Evolutionary conservation across 2,329 filamentous ascomycete genomes (phyloP).

Genomic region (Exutisphaerella laricina): DNA sequence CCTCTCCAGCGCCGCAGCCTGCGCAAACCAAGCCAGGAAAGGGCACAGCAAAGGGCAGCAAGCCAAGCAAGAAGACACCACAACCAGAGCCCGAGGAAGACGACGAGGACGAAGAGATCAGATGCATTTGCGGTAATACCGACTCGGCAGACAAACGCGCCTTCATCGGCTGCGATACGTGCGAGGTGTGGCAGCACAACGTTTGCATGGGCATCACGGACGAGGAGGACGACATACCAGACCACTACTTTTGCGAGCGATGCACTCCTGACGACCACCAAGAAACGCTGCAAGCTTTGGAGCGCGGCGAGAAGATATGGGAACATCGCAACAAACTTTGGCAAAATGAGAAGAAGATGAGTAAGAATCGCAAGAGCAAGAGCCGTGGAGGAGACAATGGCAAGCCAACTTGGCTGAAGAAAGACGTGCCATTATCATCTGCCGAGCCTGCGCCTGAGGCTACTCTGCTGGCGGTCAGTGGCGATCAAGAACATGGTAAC

Average conservation of each 20-base stretch:
- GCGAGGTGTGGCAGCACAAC: slow-evolving; percentile 94
- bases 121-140: slow-evolving; percentile 87
- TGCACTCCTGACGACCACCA: slow-evolving; percentile 81
- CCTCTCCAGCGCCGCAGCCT: slow-evolving; percentile 34
- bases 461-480: slow-evolving; percentile 4
- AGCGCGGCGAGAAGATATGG: slow-evolving; percentile 80
- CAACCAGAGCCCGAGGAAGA: slow-evolving; percentile 46
- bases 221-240: slow-evolving; percentile 66
- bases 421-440: slow-evolving; percentile 20
- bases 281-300: slow-evolving; percentile 71
- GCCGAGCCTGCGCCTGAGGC: slow-evolving; percentile 8
- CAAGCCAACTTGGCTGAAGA: slow-evolving; percentile 31
- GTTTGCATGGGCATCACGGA: slow-evolving; percentile 86
- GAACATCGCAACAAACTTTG: slow-evolving; percentile 43
- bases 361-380: slow-evolving; percentile 55
- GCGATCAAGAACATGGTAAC: slow-evolving; percentile 19
- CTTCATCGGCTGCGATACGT: slow-evolving; percentile 94
- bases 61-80: slow-evolving; percentile 38
- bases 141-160: slow-evolving; percentile 80
- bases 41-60: slow-evolving; percentile 41
- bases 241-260: slow-evolving; percentile 86
- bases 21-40: slow-evolving; percentile 35
- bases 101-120: slow-evolving; percentile 57
- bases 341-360: slow-evolving; percentile 55
- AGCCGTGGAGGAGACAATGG: slow-evolving; percentile 26